phyloP scores from a whole-genome alignment of 1,284 basidiomycete genomes.

The Microbotryomycetes sp. region DNA sequence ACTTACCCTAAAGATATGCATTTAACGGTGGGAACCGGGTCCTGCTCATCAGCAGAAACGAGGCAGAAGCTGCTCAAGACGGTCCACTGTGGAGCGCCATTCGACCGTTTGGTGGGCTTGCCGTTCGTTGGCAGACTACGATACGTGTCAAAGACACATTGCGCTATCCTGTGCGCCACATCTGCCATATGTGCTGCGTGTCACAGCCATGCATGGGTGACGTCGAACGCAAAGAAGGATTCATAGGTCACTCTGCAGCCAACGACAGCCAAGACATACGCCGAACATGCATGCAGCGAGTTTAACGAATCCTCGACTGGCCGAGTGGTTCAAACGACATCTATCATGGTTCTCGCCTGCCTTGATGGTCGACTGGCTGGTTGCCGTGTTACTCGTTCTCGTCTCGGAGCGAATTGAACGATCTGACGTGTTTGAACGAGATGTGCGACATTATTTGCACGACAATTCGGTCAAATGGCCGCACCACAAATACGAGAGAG shows the following conservation, averaged over 20 bases:
- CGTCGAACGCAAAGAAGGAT: background rate
- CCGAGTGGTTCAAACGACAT: background rate
- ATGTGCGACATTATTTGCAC: conserved; percentile 14
- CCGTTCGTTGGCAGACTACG: conserved; percentile 39
- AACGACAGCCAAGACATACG: too few species aligned
- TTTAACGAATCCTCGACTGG: background rate
- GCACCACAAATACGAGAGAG: conserved; percentile 9
- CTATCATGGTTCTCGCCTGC: conserved; percentile 23
- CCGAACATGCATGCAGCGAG: too few species aligned
- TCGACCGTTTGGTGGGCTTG: conserved; percentile 41
- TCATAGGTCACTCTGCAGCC: too few species aligned
- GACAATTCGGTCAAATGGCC: conserved; percentile 2
- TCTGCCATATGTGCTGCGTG: background rate
- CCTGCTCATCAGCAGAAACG: background rate
- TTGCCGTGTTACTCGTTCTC: conserved; percentile 11
- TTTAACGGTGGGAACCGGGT: too few species aligned
- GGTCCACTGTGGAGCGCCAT: conserved; percentile 45
- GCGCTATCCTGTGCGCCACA: too few species aligned
- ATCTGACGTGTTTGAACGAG: conserved; percentile 17
- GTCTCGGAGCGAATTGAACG: conserved; percentile 10
- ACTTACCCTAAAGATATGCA: conserved; percentile 33
- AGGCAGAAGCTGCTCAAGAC: conserved; percentile 40
- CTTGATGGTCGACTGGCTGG: conserved; percentile 31
- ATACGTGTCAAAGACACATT: conserved; percentile 31
- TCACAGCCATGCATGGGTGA: background rate